Evolutionary conservation across 176 grass and related monocot species (phyloP).

Genomic region (Neostapfia colusana): DNA sequence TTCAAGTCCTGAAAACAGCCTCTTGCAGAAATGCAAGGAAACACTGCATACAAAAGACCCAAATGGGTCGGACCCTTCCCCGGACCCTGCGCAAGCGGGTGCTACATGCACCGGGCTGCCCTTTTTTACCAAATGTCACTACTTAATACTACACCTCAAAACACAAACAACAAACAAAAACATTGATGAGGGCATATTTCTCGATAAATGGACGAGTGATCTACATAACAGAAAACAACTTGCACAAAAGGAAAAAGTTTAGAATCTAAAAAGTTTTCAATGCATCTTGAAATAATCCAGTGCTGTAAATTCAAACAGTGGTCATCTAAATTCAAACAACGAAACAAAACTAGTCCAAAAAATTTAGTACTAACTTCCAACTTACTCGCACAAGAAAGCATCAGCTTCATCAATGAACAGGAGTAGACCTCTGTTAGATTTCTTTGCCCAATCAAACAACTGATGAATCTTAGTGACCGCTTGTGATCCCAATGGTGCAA

Average conservation of each 20-base stretch:
- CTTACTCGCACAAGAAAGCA: constrained; percentile 99
- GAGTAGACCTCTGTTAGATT: constrained; percentile 88
- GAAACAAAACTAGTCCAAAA: constrained; percentile 5
- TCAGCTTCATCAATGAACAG: constrained; percentile 98
- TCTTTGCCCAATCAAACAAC: constrained; percentile 98
- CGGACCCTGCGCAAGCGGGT: too few relatives aligned
- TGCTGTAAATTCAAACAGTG: constrained; percentile 27
- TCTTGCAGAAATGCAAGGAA: too few relatives aligned
- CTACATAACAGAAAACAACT: background rate
- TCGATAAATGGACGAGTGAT: background rate
- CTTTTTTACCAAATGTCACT: background rate
- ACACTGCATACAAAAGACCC: too few relatives aligned
- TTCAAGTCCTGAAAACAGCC: too few relatives aligned
- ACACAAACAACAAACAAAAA: background rate
- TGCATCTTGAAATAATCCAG: constrained; percentile 11
- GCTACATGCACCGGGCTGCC: too few relatives aligned
- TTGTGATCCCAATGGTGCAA: constrained; percentile 88
- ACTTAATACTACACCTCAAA: background rate
- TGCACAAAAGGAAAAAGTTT: background rate
- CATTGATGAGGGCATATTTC: background rate
- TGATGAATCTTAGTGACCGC: constrained; percentile 99
- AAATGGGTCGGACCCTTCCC: too few relatives aligned
- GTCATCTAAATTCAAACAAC: background rate
- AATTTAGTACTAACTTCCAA: constrained; percentile 47
- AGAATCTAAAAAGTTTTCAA: constrained; percentile 16